A percentile compares a stretch with the other conserved stretches of the same genome.
These are phyloP conservation scores for Botrytis tulipae DNA, from an alignment of 2,329 filamentous ascomycete genomes.

Conservation along the genomic window DNA sequence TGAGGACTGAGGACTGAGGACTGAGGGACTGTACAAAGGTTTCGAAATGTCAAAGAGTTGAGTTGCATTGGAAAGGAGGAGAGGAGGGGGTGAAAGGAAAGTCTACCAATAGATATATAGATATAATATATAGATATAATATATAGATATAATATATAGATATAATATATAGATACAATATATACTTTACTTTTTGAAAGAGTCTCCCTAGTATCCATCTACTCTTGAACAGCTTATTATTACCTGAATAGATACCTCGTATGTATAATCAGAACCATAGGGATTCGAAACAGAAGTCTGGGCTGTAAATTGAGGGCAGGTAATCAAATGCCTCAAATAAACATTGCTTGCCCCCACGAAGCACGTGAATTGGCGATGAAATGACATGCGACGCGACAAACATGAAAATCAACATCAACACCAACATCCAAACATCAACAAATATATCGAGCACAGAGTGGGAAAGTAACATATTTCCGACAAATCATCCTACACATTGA, in stretches of 20 bases:
- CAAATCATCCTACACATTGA: too few relatives aligned
- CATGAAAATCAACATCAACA: not conserved
- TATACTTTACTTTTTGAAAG: too few relatives aligned
- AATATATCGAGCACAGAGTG: not conserved
- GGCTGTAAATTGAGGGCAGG: not conserved
- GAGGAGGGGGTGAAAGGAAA: not conserved
- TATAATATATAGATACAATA: too few relatives aligned
- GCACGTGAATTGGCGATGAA: slow-evolving; percentile 7
- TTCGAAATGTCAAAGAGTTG: slow-evolving; percentile 1
- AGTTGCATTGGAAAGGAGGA: not conserved
- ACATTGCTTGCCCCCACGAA: not conserved
- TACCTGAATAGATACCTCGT: too few relatives aligned
- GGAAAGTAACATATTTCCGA: not conserved
- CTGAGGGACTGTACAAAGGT: not conserved
- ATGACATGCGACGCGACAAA: slow-evolving; percentile 11
- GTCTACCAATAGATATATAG: not conserved
- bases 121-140: not conserved
- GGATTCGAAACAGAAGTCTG: not conserved
- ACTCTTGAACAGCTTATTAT: not conserved
- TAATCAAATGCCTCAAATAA: not conserved
- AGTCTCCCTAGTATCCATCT: not conserved
- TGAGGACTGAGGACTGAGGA: not conserved
- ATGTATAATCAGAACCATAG: not conserved
- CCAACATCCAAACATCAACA: not conserved
- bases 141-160: too few relatives aligned